These are phyloP conservation scores for Lactarius quietus DNA, from an alignment of 768 basidiomycete species.

Conservation along the genomic window DNA sequence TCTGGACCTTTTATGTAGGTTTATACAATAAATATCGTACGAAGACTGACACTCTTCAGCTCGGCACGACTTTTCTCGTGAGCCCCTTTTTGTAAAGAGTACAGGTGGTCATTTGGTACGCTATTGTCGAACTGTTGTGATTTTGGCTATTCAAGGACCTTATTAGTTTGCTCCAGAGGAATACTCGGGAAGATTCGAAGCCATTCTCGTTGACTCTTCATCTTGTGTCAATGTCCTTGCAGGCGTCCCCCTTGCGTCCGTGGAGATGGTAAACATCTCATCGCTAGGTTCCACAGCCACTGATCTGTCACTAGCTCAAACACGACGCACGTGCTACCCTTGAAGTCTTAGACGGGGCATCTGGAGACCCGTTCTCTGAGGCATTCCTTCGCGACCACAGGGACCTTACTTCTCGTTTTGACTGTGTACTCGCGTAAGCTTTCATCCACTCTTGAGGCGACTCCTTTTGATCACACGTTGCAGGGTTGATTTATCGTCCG, in stretches of 20 bases:
- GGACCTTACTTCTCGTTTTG: slow-evolving; percentile 64
- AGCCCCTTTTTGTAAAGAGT: slow-evolving; percentile 57
- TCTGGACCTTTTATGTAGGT: slow-evolving; percentile 77
- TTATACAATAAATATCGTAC: neutral
- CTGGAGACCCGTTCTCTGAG: slow-evolving; percentile 61
- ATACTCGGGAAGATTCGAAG: slow-evolving; percentile 47
- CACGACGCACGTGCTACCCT: slow-evolving; percentile 76
- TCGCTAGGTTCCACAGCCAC: slow-evolving; percentile 1
- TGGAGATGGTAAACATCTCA: slow-evolving; percentile 59
- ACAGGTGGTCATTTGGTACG: slow-evolving; percentile 52
- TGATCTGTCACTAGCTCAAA: slow-evolving; percentile 48
- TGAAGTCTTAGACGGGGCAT: slow-evolving; percentile 50
- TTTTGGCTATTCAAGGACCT: slow-evolving; percentile 1
- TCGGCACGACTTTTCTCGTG: slow-evolving; percentile 60
- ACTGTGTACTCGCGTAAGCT: slow-evolving; percentile 61
- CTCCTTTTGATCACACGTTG: slow-evolving; percentile 2
- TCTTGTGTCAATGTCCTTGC: slow-evolving; percentile 76
- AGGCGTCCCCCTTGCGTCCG: slow-evolving; percentile 69
- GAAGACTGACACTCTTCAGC: slow-evolving; percentile 40
- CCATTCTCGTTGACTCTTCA: slow-evolving; percentile 74
- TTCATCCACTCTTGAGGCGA: neutral
- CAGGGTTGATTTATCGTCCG: slow-evolving; percentile 56
- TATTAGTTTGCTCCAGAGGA: slow-evolving; percentile 56
- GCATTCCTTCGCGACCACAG: slow-evolving; percentile 73
- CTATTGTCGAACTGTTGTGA: neutral